Percentiles rank a stretch among this genome's conserved stretches.
phyloP scores from a whole-genome alignment of 2,329 filamentous ascomycete genomes.

The Periconia sp. region DNA sequence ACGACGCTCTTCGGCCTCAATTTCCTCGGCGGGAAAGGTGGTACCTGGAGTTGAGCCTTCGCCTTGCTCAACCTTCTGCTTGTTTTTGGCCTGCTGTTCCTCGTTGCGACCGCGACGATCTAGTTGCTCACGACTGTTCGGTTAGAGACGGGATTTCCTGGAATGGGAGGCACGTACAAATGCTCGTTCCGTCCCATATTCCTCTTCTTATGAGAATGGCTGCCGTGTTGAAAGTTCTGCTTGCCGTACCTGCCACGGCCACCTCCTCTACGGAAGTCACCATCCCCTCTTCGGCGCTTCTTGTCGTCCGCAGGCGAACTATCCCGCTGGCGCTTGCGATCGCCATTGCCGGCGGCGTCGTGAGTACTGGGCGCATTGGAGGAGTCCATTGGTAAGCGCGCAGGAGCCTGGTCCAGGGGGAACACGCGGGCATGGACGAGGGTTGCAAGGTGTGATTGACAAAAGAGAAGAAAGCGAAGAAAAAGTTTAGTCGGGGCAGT shows the following conservation, averaged over 20 bases:
- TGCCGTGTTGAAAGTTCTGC: slow-evolving; percentile 36
- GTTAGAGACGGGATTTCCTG: slow-evolving; percentile 36
- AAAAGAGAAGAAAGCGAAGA: neutral
- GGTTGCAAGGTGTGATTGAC: slow-evolving; percentile 3
- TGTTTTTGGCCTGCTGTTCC: slow-evolving; percentile 42
- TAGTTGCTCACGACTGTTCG: slow-evolving; percentile 49
- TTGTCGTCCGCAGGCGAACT: slow-evolving; percentile 23
- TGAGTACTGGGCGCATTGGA: slow-evolving; percentile 15
- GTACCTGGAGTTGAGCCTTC: slow-evolving; percentile 55
- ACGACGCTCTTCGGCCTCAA: slow-evolving; percentile 79
- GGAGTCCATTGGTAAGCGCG: slow-evolving; percentile 26
- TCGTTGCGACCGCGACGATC: slow-evolving; percentile 51
- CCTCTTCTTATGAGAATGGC: slow-evolving; percentile 59
- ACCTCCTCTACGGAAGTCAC: slow-evolving; percentile 23
- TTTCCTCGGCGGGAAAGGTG: slow-evolving; percentile 74
- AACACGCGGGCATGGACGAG: slow-evolving; percentile 23
- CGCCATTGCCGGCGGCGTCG: slow-evolving; percentile 25
- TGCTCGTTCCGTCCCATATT: slow-evolving; percentile 69
- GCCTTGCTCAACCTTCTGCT: slow-evolving; percentile 41
- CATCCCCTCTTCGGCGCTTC: slow-evolving; percentile 31
- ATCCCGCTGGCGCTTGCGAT: slow-evolving; percentile 22
- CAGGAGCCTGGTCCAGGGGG: slow-evolving; percentile 24
- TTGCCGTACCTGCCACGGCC: slow-evolving; percentile 34
- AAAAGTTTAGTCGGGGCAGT: neutral
- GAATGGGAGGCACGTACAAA: slow-evolving; percentile 52